Conservation (phyloP, 179 eudicot species). For the Silene vulgaris region DNA sequence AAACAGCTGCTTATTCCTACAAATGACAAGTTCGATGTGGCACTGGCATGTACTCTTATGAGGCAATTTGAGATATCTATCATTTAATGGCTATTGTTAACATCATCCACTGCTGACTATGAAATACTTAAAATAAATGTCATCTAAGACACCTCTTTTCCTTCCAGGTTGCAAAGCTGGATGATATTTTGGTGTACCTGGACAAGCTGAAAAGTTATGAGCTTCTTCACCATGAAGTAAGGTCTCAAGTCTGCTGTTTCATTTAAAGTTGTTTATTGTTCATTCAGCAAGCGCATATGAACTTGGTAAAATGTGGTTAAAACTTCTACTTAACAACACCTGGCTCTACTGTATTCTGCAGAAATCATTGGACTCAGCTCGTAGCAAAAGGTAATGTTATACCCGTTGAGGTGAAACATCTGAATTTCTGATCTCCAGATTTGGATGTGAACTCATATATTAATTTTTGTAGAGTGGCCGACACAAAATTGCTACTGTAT, state of each 20-base stretch:
- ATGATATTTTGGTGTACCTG: slow-evolving; percentile 46
- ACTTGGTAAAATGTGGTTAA: neutral
- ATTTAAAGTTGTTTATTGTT: neutral
- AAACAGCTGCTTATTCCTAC: slow-evolving; percentile 39
- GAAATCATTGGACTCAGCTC: slow-evolving; percentile 37
- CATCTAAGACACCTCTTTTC: slow-evolving; percentile 10
- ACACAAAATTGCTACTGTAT: slow-evolving; percentile 45
- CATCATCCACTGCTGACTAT: neutral
- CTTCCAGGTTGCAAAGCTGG: slow-evolving; percentile 49
- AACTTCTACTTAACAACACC: neutral
- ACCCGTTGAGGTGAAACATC: neutral
- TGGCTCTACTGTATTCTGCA: slow-evolving; percentile 33
- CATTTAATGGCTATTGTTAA: neutral
- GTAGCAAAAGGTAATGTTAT: slow-evolving; percentile 47
- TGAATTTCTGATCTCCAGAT: slow-evolving; percentile 13
- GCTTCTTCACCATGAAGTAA: slow-evolving; percentile 32
- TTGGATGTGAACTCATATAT: slow-evolving; percentile 14
- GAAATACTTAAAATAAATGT: neutral
- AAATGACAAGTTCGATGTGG: slow-evolving; percentile 40
- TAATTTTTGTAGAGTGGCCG: slow-evolving; percentile 46
- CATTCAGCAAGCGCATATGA: neutral
- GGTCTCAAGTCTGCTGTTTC: slow-evolving; percentile 52
- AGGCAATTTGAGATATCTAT: slow-evolving; percentile 3
- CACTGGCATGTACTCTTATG: slow-evolving; percentile 46
- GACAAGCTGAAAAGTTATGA: slow-evolving; percentile 49